Percentiles rank a stretch among this genome's conserved stretches.
phyloP scores from a whole-genome alignment of 2,329 filamentous ascomycete species.

The Fusarium setosum region DNA sequence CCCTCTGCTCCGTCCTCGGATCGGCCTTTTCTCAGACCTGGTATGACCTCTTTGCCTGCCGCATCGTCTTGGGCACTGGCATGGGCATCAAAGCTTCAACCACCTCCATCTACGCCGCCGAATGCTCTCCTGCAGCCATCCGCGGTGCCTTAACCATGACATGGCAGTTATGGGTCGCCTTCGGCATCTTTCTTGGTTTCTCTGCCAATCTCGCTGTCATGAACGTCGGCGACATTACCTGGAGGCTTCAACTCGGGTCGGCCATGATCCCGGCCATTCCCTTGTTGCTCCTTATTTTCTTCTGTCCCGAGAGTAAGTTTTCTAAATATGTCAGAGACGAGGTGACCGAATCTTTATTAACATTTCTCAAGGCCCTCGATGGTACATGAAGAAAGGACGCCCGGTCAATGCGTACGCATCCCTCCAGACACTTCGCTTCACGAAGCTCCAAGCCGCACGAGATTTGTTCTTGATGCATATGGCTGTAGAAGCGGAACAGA shows the following conservation, averaged over 20 bases:
- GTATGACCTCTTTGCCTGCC: conserved; percentile 71
- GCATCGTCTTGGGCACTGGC: conserved; percentile 74
- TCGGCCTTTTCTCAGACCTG: conserved; percentile 66
- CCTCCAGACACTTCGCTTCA: conserved; percentile 42
- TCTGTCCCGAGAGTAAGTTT: conserved; percentile 74
- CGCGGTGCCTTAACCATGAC: conserved; percentile 83
- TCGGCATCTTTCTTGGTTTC: conserved; percentile 51
- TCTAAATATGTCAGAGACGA: no score
- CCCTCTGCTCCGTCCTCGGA: conserved; percentile 46
- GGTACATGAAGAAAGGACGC: conserved; percentile 68
- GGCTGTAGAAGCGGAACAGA: neutral
- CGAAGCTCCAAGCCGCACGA: neutral
- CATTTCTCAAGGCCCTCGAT: conserved; percentile 67
- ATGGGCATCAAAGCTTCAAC: conserved; percentile 73
- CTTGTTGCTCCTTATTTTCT: conserved; percentile 65
- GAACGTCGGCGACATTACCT: conserved; percentile 62
- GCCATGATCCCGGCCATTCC: conserved; percentile 64
- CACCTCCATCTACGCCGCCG: conserved; percentile 77
- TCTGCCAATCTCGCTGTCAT: conserved; percentile 64
- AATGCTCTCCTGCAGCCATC: conserved; percentile 72
- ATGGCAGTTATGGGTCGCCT: conserved; percentile 61
- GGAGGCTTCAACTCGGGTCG: conserved; percentile 69
- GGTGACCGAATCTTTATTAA: no score
- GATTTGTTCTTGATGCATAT: neutral
- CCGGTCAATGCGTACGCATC: conserved; percentile 66